Base-by-base conservation (phyloP, 257 asterid genomes). In the Petunia secreta region DNA sequence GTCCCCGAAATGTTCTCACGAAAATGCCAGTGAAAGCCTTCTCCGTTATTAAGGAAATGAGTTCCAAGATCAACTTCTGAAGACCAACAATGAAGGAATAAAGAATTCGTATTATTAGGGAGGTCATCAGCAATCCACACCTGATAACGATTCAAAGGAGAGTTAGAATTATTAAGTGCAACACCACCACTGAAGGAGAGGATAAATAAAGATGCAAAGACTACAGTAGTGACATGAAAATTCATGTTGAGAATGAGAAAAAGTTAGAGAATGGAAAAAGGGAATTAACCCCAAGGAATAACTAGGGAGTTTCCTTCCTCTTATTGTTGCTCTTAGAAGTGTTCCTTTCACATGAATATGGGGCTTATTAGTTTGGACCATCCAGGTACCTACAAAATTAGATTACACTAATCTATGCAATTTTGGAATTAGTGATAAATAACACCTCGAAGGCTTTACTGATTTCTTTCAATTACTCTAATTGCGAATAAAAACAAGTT, bases 21-120 rank as follows among this genome's bases (percentile, higher is more conserved):
- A 25, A 60, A 77, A 15, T 25, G 54, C 80, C 73, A 60, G 38
- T 77, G 71, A 60, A 10, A 60, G 1, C 55, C 69, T 4, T 60
- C 38, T 7, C 55, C 44, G 41, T 9, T 2, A 41, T 39, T 0
- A 41, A 77, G 73, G 11, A 59, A 43, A 60, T 60, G 80, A n/a
- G 11, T 8, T 77, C 80, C 80, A 36, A 77, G 25, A 60, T 77
- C 74, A 60, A 60, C 0, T 4, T 60, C 34, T 10, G 43, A 16
- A 14, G 80, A 77, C 68, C 68, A 37, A 60, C 80, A 77, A 58
- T 48, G 69, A 34, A 60, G 6, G 39, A 77, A 77, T 40, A 58
- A 58, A n/a, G 60, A 11, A 53, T 68, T 44, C 10, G 71, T 15
- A 59, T 37, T 50, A 36, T 2, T 16, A 77, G 80, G 80, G 25